phyloP scores from a whole-genome alignment of 2,329 filamentous ascomycete species.

The Chaetomium sp. region DNA sequence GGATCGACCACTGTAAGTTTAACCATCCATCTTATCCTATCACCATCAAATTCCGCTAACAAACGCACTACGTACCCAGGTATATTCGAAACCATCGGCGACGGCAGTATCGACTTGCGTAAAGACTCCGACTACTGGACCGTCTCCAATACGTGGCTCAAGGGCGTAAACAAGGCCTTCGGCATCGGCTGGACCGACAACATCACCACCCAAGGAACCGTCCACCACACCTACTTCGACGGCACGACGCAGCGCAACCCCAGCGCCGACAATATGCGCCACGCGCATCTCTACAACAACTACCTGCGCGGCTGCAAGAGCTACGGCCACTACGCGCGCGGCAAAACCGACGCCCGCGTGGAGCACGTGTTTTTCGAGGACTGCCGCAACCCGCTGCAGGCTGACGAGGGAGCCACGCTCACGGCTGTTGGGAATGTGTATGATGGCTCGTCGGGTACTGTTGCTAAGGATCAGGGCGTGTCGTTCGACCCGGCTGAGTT shows the following conservation, averaged over 20 bases:
- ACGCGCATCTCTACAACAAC: conserved; percentile 2
- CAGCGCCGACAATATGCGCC: conserved; percentile 1
- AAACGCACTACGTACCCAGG: background rate
- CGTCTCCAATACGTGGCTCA: background rate
- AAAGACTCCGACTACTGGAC: background rate
- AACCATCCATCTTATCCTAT: background rate
- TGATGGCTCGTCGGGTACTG: background rate
- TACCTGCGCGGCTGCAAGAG: conserved; percentile 5
- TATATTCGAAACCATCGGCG: conserved; percentile 1
- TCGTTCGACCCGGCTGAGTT: background rate
- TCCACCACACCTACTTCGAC: conserved; percentile 3
- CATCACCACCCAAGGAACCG: background rate
- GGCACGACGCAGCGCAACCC: conserved; percentile 1
- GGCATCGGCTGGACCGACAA: conserved; percentile 4
- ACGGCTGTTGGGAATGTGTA: background rate
- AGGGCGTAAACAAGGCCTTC: conserved; percentile 1
- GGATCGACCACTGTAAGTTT: conserved; percentile 3
- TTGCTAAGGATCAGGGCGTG: background rate
- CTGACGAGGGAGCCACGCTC: background rate
- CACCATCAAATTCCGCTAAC: background rate
- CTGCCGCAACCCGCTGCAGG: background rate
- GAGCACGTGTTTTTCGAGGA: background rate
- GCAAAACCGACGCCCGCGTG: background rate
- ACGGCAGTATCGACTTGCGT: conserved; percentile 1
- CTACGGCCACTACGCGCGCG: background rate